phyloP scores from a whole-genome alignment of 2,329 filamentous ascomycete species.

The Stachybotrys chlorohalonatus region DNA sequence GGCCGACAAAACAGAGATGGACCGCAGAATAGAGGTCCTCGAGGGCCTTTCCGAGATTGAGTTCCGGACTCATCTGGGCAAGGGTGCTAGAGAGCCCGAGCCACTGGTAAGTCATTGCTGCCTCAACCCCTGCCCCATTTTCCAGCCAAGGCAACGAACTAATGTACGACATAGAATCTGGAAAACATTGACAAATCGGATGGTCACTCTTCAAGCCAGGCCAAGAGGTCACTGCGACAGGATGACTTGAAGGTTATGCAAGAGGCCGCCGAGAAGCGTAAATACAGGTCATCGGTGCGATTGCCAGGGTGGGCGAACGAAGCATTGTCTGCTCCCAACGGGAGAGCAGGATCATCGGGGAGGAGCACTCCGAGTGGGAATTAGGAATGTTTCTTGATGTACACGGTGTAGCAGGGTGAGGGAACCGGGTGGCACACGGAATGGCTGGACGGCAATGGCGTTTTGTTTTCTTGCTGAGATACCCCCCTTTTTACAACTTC shows the following conservation, averaged over 20 bases:
- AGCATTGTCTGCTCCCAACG: slow-evolving; percentile 8
- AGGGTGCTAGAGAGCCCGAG: slow-evolving; percentile 13
- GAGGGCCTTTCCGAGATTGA: slow-evolving; percentile 13
- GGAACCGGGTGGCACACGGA: too few relatives aligned
- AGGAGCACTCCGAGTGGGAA: too few relatives aligned
- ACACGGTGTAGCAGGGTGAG: too few relatives aligned
- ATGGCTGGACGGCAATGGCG: too few relatives aligned
- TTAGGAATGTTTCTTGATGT: too few relatives aligned
- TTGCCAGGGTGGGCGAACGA: slow-evolving; percentile 23
- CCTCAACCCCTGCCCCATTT: too few relatives aligned
- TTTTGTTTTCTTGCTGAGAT: too few relatives aligned
- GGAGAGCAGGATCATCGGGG: not conserved
- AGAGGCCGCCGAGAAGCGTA: slow-evolving; percentile 20
- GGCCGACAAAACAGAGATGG: slow-evolving; percentile 14
- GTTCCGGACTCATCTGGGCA: slow-evolving; percentile 13
- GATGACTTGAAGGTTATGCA: slow-evolving; percentile 24
- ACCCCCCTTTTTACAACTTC: too few relatives aligned
- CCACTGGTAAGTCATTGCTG: slow-evolving; percentile 19
- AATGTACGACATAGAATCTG: slow-evolving; percentile 17
- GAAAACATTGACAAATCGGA: slow-evolving; percentile 17
- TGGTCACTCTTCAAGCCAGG: slow-evolving; percentile 3
- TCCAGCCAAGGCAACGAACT: not conserved
- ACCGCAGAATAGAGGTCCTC: slow-evolving; percentile 14
- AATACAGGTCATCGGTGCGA: slow-evolving; percentile 8
- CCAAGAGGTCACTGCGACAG: not conserved